Conservation (phyloP, 768 basidiomycete genomes). For the Hydnum rufescens region DNA sequence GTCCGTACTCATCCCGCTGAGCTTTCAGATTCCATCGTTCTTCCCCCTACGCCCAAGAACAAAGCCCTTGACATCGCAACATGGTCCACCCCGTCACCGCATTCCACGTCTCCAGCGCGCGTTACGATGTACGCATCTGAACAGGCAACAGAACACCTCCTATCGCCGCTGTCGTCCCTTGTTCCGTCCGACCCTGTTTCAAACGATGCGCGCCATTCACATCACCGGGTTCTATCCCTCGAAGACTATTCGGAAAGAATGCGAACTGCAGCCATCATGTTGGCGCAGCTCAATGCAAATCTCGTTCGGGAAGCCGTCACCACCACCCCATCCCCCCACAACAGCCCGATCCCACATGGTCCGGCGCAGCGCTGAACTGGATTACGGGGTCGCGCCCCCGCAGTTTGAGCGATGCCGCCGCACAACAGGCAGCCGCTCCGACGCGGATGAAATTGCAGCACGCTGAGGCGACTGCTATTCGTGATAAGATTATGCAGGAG, state of each 20-base stretch:
- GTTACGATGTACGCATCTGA: neutral
- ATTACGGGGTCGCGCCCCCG: conserved; percentile 28
- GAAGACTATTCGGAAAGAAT: conserved; percentile 98
- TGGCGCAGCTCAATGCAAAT: conserved; percentile 82
- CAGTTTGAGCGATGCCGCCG: neutral
- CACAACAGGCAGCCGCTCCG: conserved; percentile 15
- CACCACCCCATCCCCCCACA: conserved; percentile 3
- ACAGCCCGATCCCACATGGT: conserved; percentile 1
- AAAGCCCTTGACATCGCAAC: conserved; percentile 70
- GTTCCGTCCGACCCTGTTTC: neutral
- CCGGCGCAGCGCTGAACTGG: conserved; percentile 25
- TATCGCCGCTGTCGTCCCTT: neutral
- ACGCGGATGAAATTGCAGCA: conserved; percentile 56
- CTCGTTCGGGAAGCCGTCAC: conserved; percentile 36
- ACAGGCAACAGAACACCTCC: neutral
- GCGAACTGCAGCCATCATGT: conserved; percentile 96
- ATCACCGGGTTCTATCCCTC: conserved; percentile 35
- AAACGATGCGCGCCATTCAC: neutral
- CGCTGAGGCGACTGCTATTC: conserved; percentile 73
- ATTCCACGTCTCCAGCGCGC: neutral
- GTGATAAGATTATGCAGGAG: conserved; percentile 94
- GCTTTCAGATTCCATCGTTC: conserved; percentile 63
- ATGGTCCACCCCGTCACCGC: conserved; percentile 32
- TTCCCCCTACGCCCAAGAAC: conserved; percentile 71
- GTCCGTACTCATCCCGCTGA: conserved; percentile 53